Base-by-base conservation (phyloP, 1,284 basidiomycete species). In the Phaffia rhodozyma region DNA sequence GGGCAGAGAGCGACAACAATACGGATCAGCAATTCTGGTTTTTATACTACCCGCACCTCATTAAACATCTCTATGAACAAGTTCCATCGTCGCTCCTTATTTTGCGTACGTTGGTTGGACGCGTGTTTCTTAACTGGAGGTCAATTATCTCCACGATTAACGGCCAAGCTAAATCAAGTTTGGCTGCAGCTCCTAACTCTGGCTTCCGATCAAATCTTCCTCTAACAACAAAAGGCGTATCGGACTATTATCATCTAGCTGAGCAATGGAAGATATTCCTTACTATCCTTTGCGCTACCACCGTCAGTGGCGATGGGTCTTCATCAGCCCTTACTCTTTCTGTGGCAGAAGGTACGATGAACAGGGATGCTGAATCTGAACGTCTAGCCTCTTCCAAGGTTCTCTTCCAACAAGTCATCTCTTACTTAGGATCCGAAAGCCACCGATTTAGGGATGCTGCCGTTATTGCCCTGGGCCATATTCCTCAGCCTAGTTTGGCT, bases 241-340 rank as follows among this genome's bases (percentile, higher is more conserved):
- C 68, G 47, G 81, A 79, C 67, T 43, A 11, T 43, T 43, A 43
- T 43, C 74, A 78, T 11, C 75, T 86, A 49, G 83, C 91, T 27
- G 85, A 87, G 56, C 90, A 94, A 72, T 97, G 91, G 92, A 83
- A 87, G 66, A 79, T 86, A 32, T 94, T 90, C 85, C 80, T 91
- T 57, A 86, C 88, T 66, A 80, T 88, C 13, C 79, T 93, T 6
- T 91, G 87, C 69, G 83, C 86, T 21, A 91, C 88, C 0, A 75
- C 77, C 51, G 70, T 73, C 11, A 68, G 70, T 32, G 69, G 68
- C 34, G 69, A 69, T 2, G 67, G 68, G 13, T 66, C 69, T 0
- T 43, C 38, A 11, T 43, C 13, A 43, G 86, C 87, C 3, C 79
- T 83, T 0, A 79, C 71, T 3, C 69, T 86, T 1, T 81, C 84